Evolutionary conservation across 2,329 filamentous ascomycete genomes (phyloP), one percentile per base, ranked within the genome.

Genomic region (Tolypocladium paradoxum): DNA sequence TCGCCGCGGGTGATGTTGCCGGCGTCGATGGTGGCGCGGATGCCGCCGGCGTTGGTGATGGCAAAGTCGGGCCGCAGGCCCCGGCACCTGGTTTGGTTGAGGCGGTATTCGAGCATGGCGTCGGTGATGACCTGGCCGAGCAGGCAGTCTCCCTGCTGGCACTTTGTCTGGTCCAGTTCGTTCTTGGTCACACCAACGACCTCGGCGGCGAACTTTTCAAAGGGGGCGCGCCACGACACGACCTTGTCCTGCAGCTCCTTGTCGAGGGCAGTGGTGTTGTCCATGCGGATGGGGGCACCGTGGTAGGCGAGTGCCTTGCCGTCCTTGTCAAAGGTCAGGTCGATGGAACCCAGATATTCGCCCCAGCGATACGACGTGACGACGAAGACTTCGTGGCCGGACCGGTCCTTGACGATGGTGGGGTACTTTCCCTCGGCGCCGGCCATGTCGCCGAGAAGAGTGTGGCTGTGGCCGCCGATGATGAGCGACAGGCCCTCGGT

Each of bases 291-390:
- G 1, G 83, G 83, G 0, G 76, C 82, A 34, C 83, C 83, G 60
- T 77, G 76, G 67, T 86, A 86, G 4, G 74, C 75, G 6, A 85
- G 72, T 18, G 84, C 77, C 64, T 77, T 81, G 63, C 83, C 83
- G 2, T 78, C 68, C 4, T 70, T 57, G 59, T 84, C 81, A 60
- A 83, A 86, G 1, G 79, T 81, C 8, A 86, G 75, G 57, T 85
- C 82, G 58, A 86, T 86, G 64, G 83, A 83, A 54, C 83, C 83
- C 2, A 86, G 67, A 53, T 85, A 85, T 67, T 85, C 81, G 50
- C 83, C 83, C 83, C 83, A 86, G 56, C 82, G 77, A 62, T 82
- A 86, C 2, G 82, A 78, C 8, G 82, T 84, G 20, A 87, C 83
- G 60, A 85, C 76, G 62, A 85, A 86, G 49, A 86, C 83, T 60